Evolutionary conservation across 805 yeast genomes (phyloP).

Genomic region (Saccharomycopsis lassenensis): DNA sequence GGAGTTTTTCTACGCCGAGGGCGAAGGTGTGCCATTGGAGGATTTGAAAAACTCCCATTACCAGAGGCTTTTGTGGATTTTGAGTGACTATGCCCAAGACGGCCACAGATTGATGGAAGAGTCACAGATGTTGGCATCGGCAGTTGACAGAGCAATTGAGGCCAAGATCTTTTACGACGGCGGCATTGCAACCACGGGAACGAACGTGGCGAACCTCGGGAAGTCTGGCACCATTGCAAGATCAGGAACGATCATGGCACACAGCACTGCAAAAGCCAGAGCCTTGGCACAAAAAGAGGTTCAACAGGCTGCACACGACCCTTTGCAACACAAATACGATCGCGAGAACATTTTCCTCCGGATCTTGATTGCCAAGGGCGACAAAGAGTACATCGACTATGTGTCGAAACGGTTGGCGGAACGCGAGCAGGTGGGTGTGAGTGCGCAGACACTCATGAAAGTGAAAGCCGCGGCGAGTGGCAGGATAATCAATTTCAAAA

Average conservation of each 20-base stretch:
- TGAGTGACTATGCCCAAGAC: constrained; percentile 51
- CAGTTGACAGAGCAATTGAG: constrained; percentile 37
- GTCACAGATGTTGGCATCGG: constrained; percentile 47
- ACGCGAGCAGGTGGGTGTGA: too few relatives aligned
- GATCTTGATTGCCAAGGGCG: constrained; percentile 55
- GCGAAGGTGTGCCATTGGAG: constrained; percentile 67
- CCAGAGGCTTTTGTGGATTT: constrained; percentile 51
- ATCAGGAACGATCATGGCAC: constrained; percentile 58
- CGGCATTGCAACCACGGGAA: constrained; percentile 1
- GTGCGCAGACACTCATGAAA: too few relatives aligned
- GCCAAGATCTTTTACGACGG: constrained; percentile 36
- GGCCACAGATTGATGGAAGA: constrained; percentile 39
- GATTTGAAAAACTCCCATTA: constrained; percentile 52
- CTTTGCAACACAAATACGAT: constrained; percentile 27
- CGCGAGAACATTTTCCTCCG: constrained; percentile 67
- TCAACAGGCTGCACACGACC: constrained; percentile 34
- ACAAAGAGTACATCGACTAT: constrained; percentile 32
- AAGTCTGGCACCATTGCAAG: constrained; percentile 45
- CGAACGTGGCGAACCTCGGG: constrained; percentile 21
- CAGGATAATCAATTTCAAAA: too few relatives aligned
- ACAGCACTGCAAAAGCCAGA: constrained; percentile 50
- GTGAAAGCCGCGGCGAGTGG: too few relatives aligned
- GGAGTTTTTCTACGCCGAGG: constrained; percentile 71
- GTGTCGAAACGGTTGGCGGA: constrained; percentile 51
- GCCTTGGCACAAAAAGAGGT: constrained; percentile 36